phyloP scores from a whole-genome alignment of 2,329 filamentous ascomycete species.

The Colletotrichum cuscutae region DNA sequence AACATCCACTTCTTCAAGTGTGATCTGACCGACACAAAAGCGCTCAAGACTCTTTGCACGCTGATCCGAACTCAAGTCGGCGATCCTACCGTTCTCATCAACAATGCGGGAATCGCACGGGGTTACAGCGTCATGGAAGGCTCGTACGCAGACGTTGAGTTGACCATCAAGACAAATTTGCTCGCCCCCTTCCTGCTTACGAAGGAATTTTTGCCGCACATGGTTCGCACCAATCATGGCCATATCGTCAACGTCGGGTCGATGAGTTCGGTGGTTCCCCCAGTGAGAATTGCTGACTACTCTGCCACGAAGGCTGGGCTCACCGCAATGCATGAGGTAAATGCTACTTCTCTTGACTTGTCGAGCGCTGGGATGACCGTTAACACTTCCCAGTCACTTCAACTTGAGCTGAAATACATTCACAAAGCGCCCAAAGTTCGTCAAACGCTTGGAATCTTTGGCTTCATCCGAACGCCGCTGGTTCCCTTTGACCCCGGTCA shows the following conservation, averaged over 20 bases:
- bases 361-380: background rate
- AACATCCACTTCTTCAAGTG: constrained; percentile 47
- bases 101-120: constrained; percentile 47
- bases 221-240: constrained; percentile 68
- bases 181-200: constrained; percentile 67
- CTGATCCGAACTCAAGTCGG: constrained; percentile 46
- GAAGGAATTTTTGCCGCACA: constrained; percentile 69
- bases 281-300: constrained; percentile 69
- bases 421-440: constrained; percentile 43
- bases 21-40: constrained; percentile 48
- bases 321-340: constrained; percentile 43
- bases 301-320: constrained; percentile 61
- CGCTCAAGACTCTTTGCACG: constrained; percentile 42
- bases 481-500: constrained; percentile 40
- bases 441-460: constrained; percentile 42
- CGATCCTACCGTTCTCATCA: constrained; percentile 49
- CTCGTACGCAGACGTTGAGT: constrained; percentile 41
- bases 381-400: constrained; percentile 38
- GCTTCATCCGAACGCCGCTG: constrained; percentile 46
- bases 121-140: constrained; percentile 43
- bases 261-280: constrained; percentile 63
- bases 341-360: background rate
- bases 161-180: constrained; percentile 57
- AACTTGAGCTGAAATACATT: constrained; percentile 43
- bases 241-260: constrained; percentile 72